Evolutionary conservation across 441 rosid genomes (phyloP).

Genomic region (Croton laevigatus): DNA sequence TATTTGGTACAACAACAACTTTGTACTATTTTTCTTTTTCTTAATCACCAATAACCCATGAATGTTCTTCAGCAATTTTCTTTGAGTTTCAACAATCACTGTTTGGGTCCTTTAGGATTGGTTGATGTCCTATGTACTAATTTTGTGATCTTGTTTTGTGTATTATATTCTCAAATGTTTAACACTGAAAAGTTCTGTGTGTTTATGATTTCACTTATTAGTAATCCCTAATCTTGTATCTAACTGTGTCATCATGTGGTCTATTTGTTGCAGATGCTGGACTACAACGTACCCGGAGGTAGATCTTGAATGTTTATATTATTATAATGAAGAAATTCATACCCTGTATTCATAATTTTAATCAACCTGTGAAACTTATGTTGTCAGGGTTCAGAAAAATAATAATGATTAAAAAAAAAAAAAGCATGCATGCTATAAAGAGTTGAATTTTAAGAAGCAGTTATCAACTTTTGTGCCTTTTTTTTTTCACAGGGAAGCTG

Average conservation of each 20-base stretch:
- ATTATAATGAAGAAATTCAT: neutral
- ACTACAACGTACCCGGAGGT: conserved; percentile 86
- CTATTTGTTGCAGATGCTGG: conserved; percentile 61
- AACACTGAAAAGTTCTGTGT: neutral
- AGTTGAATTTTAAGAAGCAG: neutral
- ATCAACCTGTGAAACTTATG: conserved; percentile 6
- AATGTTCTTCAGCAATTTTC: neutral
- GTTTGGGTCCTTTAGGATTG: neutral
- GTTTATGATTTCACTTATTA: neutral
- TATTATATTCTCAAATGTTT: neutral
- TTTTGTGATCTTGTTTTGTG: neutral
- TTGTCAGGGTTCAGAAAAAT: neutral
- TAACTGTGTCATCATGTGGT: conserved; percentile 11
- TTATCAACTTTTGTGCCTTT: neutral
- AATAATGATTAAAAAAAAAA: too few relatives aligned
- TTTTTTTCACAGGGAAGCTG: conserved; percentile 53
- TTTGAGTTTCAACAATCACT: neutral
- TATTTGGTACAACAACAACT: neutral
- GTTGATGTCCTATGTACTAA: neutral
- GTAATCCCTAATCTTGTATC: neutral
- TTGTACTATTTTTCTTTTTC: neutral
- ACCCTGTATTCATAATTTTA: conserved; percentile 3
- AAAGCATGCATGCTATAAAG: neutral
- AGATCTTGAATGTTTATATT: neutral
- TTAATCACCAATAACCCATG: neutral